Base-by-base conservation (phyloP, 176 grass and related monocot genomes). In the Aegilops bicornis region DNA sequence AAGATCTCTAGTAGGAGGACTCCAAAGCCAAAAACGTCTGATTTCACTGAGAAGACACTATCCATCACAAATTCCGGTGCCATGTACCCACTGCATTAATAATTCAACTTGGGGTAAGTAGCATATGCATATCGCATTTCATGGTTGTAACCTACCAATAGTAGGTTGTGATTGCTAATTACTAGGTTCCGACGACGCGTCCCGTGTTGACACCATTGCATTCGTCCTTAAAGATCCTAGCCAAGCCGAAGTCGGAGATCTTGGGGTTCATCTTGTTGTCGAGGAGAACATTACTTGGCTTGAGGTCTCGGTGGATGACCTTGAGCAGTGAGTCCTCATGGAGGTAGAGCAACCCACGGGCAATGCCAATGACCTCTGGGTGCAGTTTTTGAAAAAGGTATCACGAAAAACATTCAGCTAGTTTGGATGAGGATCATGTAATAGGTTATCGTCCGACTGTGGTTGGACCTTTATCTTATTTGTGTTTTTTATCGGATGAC, bases 241-340 rank as follows among this genome's bases (percentile, higher is more conserved):
- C 95, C 95, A 95, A 95, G 72, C 95, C 95, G 19, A 98, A 98
- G 65, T 98, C 95, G 22, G 95, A 98, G 69, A 98, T 98, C 86
- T 98, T 98, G 27, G 95, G 95, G 48, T 83, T 95, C 95, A 98
- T 98, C 70, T 93, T 90, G 58, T 93, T 47, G 48, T 98, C 93
- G 61, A 98, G 86, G 39, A 98, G 81, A 23, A 98, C 95, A 48
- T 98, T 98, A 68, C 95, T 95, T 14, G 95, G 93, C 78, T 98
- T 98, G 16, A 98, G 83, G 80, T 98, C 93, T 32, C 93, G 87
- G 59, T 98, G 95, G 60, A 98, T 85, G 48, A 98, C 80, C 69
- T 93, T 98, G 19, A 90, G 84, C 45, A 90, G 69, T 10, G 95
- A 98, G 76, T 98, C 93, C 93, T 98, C 95, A 24, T 98, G 95